Base-by-base conservation (phyloP, 2,329 filamentous ascomycete species). In the Aureobasidium uvarum region DNA sequence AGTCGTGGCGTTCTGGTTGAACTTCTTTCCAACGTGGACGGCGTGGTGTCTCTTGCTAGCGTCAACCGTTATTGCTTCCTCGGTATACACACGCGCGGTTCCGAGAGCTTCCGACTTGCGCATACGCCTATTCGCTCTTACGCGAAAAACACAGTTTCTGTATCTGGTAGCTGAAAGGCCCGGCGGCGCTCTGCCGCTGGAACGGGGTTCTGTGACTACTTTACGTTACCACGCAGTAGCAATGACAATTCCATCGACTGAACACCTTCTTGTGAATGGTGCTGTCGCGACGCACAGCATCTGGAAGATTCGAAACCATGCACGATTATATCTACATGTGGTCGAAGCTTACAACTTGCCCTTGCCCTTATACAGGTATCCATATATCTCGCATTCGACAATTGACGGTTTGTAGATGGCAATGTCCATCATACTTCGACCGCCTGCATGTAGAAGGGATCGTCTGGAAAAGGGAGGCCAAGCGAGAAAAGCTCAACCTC, bases 401-500 rank as follows among this genome's bases (percentile, higher is more conserved):
- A 8, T 11, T 36, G 25, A 25, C n/a, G 14, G n/a, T 11, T 18
- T 18, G 31, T 59, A 38, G 43, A 60, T 13, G 28, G 25, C 13
- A 38, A 60, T 48, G n/a, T 23, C 48, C 41, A 60, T 60, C 56
- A 48, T 38, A 60, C 56, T 48, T 46, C 48, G 56, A 60, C 31
- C 56, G 41, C 43, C 56, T 48, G 31, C 28, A 38, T 38, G 31
- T 38, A 48, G 41, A 60, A 31, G 33, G 18, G 41, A 46, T 60
- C 28, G 14, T 25, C 31, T 14, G 4, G 10, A 48, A 60, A 36
- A 28, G 13, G 28, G 56, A 38, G n/a, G 13, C 13, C 56, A 60
- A 60, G 56, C 56, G 56, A 60, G 56, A 33, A 48, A 31, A 60
- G 16, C 28, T 38, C 56, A 60, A 60, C 56, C 56, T 14, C 46